These are phyloP conservation scores for Circinella minor DNA, from an alignment of 371 early-diverging fungal species.

Conservation along the genomic window DNA sequence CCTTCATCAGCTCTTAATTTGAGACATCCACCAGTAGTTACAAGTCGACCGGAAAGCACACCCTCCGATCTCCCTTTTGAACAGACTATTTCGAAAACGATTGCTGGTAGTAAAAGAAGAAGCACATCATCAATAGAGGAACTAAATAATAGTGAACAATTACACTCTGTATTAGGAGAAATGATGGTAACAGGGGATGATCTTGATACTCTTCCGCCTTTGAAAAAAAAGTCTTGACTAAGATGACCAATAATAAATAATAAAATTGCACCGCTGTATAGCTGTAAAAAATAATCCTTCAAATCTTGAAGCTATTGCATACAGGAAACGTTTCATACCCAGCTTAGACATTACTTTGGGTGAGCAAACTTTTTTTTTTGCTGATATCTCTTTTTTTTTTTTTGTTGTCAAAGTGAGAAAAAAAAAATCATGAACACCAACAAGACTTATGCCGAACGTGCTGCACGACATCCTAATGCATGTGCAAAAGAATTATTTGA, in stretches of 20 bases:
- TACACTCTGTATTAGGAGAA: background rate
- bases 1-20: no score
- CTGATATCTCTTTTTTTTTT: background rate
- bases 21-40: no score
- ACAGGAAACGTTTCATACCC: background rate
- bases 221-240: background rate
- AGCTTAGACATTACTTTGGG: background rate
- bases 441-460: constrained; percentile 62
- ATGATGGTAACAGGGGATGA: background rate
- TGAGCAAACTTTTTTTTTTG: background rate
- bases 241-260: background rate
- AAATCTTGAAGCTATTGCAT: background rate
- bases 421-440: constrained; percentile 35
- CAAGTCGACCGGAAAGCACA: no score
- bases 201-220: background rate
- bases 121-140: background rate
- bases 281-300: background rate
- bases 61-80: no score
- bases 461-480: constrained; percentile 60
- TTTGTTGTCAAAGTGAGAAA: background rate
- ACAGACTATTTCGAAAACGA: no score
- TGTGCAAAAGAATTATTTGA: constrained; percentile 78
- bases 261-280: no score
- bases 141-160: background rate
- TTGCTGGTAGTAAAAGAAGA: no score